These are phyloP conservation scores for Nissolia schottii DNA, from an alignment of 306 rosid genomes.

Conservation along the genomic window DNA sequence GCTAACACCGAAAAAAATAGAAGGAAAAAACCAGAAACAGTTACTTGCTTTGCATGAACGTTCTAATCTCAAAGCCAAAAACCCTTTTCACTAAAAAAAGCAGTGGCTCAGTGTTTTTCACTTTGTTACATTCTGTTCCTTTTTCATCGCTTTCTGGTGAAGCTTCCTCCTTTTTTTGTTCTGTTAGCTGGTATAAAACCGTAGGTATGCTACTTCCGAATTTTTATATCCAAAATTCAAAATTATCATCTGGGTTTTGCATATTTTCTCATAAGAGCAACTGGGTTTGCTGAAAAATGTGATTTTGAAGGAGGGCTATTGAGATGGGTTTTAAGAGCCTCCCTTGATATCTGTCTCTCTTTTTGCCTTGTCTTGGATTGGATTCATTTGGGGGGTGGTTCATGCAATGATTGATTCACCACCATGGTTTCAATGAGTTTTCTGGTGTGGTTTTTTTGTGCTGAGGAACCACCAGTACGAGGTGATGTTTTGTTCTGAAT, in stretches of 20 bases:
- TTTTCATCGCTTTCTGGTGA: conserved; percentile 41
- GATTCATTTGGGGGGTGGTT: background rate
- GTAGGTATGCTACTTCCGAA: conserved; percentile 24
- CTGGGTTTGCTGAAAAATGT: conserved; percentile 28
- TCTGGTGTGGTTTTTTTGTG: conserved; percentile 6
- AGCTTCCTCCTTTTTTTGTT: conserved; percentile 9
- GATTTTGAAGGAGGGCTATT: conserved; percentile 31
- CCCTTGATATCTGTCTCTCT: conserved; percentile 15
- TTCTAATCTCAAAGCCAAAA: background rate
- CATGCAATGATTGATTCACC: conserved; percentile 7
- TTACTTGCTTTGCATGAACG: conserved; percentile 35
- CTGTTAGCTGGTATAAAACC: background rate
- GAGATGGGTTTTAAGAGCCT: conserved; percentile 26
- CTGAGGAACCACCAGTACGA: background rate
- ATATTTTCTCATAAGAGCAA: background rate
- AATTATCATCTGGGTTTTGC: conserved; percentile 33
- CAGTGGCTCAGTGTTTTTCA: conserved; percentile 11
- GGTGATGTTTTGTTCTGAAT: conserved; percentile 10
- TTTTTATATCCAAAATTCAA: background rate
- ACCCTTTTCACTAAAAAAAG: conserved; percentile 8
- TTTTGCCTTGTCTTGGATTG: background rate
- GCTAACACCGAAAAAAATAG: conserved; percentile 24
- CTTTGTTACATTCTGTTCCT: conserved; percentile 19
- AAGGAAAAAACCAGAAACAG: conserved; percentile 32
- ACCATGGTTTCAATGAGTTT: conserved; percentile 10